Base-by-base conservation (phyloP, 495 filamentous ascomycete genomes). In the Penicillium canescens region DNA sequence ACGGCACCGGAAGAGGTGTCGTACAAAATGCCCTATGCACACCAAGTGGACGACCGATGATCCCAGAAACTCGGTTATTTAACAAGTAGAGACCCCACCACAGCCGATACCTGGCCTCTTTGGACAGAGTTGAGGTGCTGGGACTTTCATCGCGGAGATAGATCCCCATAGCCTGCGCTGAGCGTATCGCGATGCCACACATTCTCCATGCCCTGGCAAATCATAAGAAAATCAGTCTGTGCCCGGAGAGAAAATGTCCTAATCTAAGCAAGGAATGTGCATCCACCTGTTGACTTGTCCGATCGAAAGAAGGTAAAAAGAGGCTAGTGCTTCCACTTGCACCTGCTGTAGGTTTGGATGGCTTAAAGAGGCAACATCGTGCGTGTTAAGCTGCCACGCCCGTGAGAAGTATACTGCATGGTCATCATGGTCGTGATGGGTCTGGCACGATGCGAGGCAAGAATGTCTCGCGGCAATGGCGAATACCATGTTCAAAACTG, bases 401-500 rank as follows among this genome's bases (percentile, higher is more conserved):
- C 83, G 69, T 5, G 76, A 70, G 61, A 82, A 83, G 56, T 81
- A 86, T 13, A 77, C 50, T 36, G 77, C 37, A 55, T 81, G n/a
- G 82, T 66, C 34, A 42, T 31, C 28, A 31, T 31, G 28, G 6
- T 31, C 28, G 8, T 31, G 28, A 5, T 8, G 28, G 9, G 28
- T 5, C 4, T 31, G 28, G 28, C 28, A 31, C 2, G 28, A 31
- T 10, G 8, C 28, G 9, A 31, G 28, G 28, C 28, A 40, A 10
- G 68, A 70, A 60, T 79, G 78, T 44, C 69, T 73, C 6, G 80
- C 71, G n/a, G 75, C 75, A 50, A 85, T 82, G 10, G 83, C 84
- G 61, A 86, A 85, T 31, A 86, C 73, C 9, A 85, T 51, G 62
- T 87, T 86, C 14, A 86, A 54, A 14, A 80, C 78, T 0, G 81